Base-by-base conservation (phyloP, 768 basidiomycete genomes). In the Gymnopilus junonius region DNA sequence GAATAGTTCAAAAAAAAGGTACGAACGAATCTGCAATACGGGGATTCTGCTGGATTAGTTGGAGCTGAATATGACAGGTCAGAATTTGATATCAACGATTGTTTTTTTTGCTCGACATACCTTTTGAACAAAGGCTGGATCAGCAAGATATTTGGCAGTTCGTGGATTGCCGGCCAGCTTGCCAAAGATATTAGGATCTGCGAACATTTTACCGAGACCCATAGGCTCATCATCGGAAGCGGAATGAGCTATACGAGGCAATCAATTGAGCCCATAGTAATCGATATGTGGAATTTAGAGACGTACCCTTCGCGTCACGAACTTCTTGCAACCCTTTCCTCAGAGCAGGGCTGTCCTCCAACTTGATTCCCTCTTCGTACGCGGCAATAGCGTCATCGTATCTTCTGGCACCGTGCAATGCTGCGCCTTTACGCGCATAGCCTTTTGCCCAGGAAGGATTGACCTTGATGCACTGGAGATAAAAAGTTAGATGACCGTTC, bases 251-350 rank as follows among this genome's bases (percentile, higher is more conserved):
- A 70, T 74, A 68, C 72, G 79, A 79, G 60, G 37, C 23, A 46
- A 2, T 21, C 32, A 45, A 43, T 69, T 54, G 43, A 66, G 35
- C 27, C 21, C 54, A 27, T 53, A 20, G 15, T 39, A 34, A 8
- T 57, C 34, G 42, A 17, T 14, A 46, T 31, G n/a, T 23, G 27
- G n/a, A 29, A 34, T 15, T 25, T 42, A 55, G 31, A 25, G 37
- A 61, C 79, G 51, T 69, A 89, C 95, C 86, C 82, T 94, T 87
- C 0, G 94, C 95, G 63, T 92, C 88, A 69, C 88, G 81, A 43
- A 97, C 96, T 66, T 97, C 95, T 63, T 93, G 88, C 58, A 97
- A 80, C 34, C 96, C 96, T 74, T 95, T 96, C 71, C 87, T 85
- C 55, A 95, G 81, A 8, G 90, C 88, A 20, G 93, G 88, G 69